Evolutionary conservation across 2,329 filamentous ascomycete genomes (phyloP).

Genomic region (Xenoacremonium recifei): DNA sequence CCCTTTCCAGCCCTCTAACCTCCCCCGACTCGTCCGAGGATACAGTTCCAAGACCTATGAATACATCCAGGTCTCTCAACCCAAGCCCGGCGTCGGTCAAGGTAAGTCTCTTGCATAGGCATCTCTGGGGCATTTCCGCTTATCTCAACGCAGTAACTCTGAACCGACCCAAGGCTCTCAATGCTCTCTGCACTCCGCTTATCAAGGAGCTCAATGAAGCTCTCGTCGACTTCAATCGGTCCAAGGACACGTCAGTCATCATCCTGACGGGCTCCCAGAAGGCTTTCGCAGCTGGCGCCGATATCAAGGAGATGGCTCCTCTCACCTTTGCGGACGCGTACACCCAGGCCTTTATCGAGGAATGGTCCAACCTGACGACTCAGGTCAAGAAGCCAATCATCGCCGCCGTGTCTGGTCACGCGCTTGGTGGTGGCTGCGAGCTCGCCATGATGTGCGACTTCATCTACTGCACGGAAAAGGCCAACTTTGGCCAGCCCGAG

Average conservation of each 20-base stretch:
- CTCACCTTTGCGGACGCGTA: conserved; percentile 88
- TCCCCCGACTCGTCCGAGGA: conserved; percentile 54
- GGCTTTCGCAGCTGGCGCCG: conserved; percentile 92
- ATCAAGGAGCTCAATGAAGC: conserved; percentile 87
- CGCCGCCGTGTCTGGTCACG: conserved; percentile 90
- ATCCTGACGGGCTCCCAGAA: conserved; percentile 85
- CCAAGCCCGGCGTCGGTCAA: conserved; percentile 85
- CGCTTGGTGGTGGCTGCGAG: conserved; percentile 93
- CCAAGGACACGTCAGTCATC: conserved; percentile 70
- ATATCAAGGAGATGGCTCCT: conserved; percentile 98
- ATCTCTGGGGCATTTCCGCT: conserved; percentile 5
- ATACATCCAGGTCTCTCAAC: conserved; percentile 76
- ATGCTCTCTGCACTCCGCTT: conserved; percentile 87
- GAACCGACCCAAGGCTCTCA: conserved; percentile 92
- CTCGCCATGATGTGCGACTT: conserved; percentile 97
- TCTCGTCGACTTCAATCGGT: conserved; percentile 66
- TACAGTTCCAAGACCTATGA: conserved; percentile 66
- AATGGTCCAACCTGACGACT: conserved; percentile 84
- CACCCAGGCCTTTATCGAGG: conserved; percentile 87
- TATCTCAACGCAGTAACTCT: conserved; percentile 67
- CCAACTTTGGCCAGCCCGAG: conserved; percentile 95
- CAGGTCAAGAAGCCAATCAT: conserved; percentile 91
- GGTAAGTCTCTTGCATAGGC: conserved; percentile 51
- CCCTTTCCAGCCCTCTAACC: conserved; percentile 52
- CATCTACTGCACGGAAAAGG: conserved; percentile 80